A percentile compares a stretch with the other conserved stretches of the same genome.
phyloP scores from a whole-genome alignment of 805 yeast genomes.

The Peterozyma xylosa region DNA sequence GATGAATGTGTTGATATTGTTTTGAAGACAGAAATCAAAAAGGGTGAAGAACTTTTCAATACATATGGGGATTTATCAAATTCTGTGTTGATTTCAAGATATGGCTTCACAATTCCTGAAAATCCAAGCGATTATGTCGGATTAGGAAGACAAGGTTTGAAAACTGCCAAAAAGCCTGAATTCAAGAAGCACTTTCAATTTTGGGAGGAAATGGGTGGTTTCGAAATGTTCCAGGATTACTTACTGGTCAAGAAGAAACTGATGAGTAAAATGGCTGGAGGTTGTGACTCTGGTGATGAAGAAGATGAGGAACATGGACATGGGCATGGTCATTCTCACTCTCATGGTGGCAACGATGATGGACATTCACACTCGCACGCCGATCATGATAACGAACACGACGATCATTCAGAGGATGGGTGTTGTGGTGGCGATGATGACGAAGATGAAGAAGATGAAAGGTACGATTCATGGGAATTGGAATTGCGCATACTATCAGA shows the following conservation, averaged over 20 bases:
- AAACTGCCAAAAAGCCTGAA: constrained; percentile 21
- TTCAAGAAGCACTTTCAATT: constrained; percentile 33
- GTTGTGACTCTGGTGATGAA: constrained; percentile 2
- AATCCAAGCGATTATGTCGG: constrained; percentile 51
- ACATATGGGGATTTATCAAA: constrained; percentile 76
- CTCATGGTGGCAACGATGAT: constrained; percentile 11
- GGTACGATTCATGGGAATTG: constrained; percentile 35
- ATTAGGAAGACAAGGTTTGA: constrained; percentile 43
- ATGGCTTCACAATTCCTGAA: constrained; percentile 64
- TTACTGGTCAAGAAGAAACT: constrained; percentile 6
- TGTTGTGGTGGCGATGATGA: constrained; percentile 14
- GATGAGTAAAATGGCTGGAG: background rate
- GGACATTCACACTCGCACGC: constrained; percentile 1
- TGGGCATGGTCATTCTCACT: constrained; percentile 13
- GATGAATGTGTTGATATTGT: constrained; percentile 69
- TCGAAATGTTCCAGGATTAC: constrained; percentile 20
- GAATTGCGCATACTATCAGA: constrained; percentile 28
- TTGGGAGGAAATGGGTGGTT: constrained; percentile 39
- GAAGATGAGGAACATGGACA: constrained; percentile 7
- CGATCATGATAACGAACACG: constrained; percentile 13
- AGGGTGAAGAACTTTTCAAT: constrained; percentile 64
- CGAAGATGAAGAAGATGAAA: constrained; percentile 20
- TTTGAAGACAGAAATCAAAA: constrained; percentile 31
- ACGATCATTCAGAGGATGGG: constrained; percentile 15
- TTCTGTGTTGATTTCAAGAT: constrained; percentile 58